Evolutionary conservation across 345 rosid genomes (phyloP), one percentile per base, ranked within the genome.

Genomic region (Isatis tinctoria): DNA sequence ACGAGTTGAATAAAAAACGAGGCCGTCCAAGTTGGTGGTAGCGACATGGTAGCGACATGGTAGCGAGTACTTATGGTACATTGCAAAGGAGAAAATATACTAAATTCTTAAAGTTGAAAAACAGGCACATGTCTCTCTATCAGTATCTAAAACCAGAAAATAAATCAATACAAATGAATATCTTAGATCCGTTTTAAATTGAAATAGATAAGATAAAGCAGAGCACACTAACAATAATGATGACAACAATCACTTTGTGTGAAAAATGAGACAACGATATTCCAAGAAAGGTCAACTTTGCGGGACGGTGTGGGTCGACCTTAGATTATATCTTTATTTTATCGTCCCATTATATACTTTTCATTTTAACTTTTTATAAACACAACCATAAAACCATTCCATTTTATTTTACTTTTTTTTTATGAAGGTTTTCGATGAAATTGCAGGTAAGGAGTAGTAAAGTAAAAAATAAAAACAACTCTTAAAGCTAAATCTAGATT

Each of bases 1-100:
- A 53, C 13, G 64, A 69, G 79, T 62, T 69, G 74, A 76, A 76
- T 69, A 75, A 60, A 52, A 33, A 75, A 75, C 48, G 58, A 76
- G 41, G 70, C 70, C 52, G 43, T 53, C 79, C 74, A 76, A 53
- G 74, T 76, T 76, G 70, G 49, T 75, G 74, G 59, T 75, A 61
- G 74, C 17, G 79, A 75, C 74, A n/a, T n/a, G n/a, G n/a, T n/a
- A n/a, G n/a, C n/a, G n/a, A n/a, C n/a, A 69, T 69, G 59, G 41
- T 69, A 68, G 27, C 79, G 74, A 60, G 41, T 67, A 67, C 67
- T 60, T 48, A 41, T 43, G 18, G 36, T 56, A 41, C 30, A 43
- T 22, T 12, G 28, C 14, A 70, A 61, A 63, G 3, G n/a, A 41
- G 20, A 44, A 14, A 54, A 43, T 2, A 33, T 24, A 33, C 18